Evolutionary conservation across 805 yeast genomes (phyloP), one percentile per base, ranked within the genome.

Genomic region (Blastobotrys robertii): DNA sequence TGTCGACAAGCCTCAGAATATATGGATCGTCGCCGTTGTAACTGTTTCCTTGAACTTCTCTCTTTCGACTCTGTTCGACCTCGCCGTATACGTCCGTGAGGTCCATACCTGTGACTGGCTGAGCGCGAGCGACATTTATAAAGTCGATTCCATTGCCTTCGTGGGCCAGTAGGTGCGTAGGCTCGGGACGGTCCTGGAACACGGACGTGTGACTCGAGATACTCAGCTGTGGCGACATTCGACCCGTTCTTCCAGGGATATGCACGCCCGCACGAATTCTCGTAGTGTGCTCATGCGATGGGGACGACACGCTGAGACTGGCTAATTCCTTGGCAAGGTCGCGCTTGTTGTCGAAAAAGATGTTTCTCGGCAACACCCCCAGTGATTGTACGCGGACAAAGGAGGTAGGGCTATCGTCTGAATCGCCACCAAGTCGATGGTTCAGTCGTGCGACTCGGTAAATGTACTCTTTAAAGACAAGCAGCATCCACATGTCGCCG

Each of bases 401-500:
- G 2, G 43, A 16, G 11, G 32, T n/a, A 16, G 16, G 19, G n/a
- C 10, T 14, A 4, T 37, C 39, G n/a, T 37, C 39, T 15, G n/a
- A 30, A 13, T 34, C 28, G 3, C 25, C 38, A 35, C 15, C 29
- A 12, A 38, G 35, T 30, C 33, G 41, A 15, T 38, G 34, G 30
- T 41, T 43, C 19, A 44, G 40, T 11, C 49, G 39, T 3, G 55
- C 52, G 6, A 54, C 48, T 8, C 57, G 74, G 46, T 64, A 69
- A 7, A 88, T 72, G 51, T 85, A 83, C 25, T 79, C 79, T 44
- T 88, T 69, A 44, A 86, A 60, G 2, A 75, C 75, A 11, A 79
- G 79, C 9, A 90, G 63, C 58, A 88, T 90, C 97, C 97, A 90
- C 19, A 84, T 52, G 37, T 86, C 94, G 6, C 67, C 68, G 8